These are phyloP conservation scores for Rhododendron griersonianum DNA, from an alignment of 148 eudicot genomes.

Conservation along the genomic window DNA sequence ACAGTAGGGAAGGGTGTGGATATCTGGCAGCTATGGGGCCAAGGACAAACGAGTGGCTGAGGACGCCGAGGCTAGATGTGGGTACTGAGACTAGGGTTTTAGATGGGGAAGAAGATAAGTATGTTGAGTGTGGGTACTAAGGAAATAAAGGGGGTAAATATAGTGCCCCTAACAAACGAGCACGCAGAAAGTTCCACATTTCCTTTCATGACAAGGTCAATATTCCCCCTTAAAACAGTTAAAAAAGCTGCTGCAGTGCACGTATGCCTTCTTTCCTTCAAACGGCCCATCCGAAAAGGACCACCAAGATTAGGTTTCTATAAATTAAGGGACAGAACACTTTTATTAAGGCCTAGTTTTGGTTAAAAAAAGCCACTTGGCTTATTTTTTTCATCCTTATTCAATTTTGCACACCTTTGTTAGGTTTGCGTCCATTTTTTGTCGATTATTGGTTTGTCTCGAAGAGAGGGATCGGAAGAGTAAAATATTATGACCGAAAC, in stretches of 20 bases:
- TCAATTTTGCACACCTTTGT: too few relatives aligned
- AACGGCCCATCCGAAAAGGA: background rate
- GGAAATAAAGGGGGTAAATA: background rate
- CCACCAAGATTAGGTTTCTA: background rate
- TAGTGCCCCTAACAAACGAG: background rate
- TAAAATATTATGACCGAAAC: too few relatives aligned
- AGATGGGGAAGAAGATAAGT: background rate
- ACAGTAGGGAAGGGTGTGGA: background rate
- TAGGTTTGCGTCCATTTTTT: too few relatives aligned
- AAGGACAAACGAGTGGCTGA: background rate
- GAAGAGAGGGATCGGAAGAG: too few relatives aligned
- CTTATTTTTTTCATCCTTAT: too few relatives aligned
- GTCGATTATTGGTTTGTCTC: too few relatives aligned
- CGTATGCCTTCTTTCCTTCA: too few relatives aligned
- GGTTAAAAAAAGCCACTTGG: too few relatives aligned
- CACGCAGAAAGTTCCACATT: background rate
- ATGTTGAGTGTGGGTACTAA: background rate
- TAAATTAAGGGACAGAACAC: background rate
- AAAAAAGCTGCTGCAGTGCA: too few relatives aligned
- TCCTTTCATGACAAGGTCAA: background rate
- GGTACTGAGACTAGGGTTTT: background rate
- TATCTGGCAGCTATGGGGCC: background rate
- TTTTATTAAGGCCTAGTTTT: too few relatives aligned
- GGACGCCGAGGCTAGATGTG: background rate
- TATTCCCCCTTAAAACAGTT: background rate